These are phyloP conservation scores for Sporothrix brasiliensis DNA, from an alignment of 2,329 filamentous ascomycete genomes.

Conservation along the genomic window DNA sequence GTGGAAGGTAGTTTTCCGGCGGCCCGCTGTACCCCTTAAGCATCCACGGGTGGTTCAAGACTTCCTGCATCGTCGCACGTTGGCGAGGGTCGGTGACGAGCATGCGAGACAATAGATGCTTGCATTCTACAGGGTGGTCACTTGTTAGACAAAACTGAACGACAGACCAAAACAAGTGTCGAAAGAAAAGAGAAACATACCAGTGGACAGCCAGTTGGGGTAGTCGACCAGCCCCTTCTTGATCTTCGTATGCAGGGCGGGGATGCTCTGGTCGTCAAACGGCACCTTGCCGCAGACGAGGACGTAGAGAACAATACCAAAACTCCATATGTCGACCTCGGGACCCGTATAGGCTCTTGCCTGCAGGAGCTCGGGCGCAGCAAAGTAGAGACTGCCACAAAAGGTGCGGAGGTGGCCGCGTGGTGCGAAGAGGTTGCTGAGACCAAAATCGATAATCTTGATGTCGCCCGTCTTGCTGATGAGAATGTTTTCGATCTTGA, in stretches of 20 bases:
- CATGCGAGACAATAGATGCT: constrained; percentile 90
- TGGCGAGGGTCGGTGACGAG: constrained; percentile 90
- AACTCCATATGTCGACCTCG: constrained; percentile 98
- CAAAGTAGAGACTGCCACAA: constrained; percentile 96
- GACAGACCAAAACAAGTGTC: neutral
- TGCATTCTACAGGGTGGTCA: constrained; percentile 71
- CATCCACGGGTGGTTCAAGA: constrained; percentile 96
- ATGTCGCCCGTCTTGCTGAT: constrained; percentile 99
- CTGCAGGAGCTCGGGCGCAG: constrained; percentile 90
- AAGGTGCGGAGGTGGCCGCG: constrained; percentile 88
- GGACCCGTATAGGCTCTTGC: constrained; percentile 93
- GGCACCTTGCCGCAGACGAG: constrained; percentile 97
- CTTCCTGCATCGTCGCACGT: constrained; percentile 83
- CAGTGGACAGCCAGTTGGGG: constrained; percentile 85
- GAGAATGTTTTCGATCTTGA: constrained; percentile 99
- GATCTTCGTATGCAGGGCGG: constrained; percentile 95
- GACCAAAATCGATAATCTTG: constrained; percentile 97
- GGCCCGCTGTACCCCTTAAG: constrained; percentile 83
- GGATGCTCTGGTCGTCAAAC: constrained; percentile 99
- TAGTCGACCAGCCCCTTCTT: constrained; percentile 97
- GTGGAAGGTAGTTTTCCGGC: constrained; percentile 85
- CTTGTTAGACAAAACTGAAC: constrained; percentile 7
- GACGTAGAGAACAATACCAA: constrained; percentile 96
- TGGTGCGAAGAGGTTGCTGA: constrained; percentile 94
- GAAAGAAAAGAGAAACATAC: constrained; percentile 55